phyloP scores from a whole-genome alignment of 768 basidiomycete species.

The Lactifluus echinatus region DNA sequence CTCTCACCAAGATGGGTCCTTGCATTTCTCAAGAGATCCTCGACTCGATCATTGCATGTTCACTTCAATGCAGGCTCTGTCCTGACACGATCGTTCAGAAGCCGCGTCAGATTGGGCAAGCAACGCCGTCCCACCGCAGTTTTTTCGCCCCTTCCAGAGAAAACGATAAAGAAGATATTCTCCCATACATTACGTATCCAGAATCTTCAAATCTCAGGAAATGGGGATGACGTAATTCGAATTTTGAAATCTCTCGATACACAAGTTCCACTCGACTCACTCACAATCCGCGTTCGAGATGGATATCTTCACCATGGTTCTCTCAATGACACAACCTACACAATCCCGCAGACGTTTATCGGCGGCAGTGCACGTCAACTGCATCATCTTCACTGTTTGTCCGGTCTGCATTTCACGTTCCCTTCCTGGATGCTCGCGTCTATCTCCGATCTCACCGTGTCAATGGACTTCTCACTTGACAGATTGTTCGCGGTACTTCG shows the following conservation, averaged over 20 bases:
- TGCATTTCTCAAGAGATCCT: background rate
- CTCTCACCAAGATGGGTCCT: background rate
- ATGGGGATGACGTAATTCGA: background rate
- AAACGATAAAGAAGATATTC: background rate
- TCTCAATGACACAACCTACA: background rate
- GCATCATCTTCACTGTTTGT: conserved; percentile 1
- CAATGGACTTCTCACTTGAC: background rate
- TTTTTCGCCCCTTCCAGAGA: background rate
- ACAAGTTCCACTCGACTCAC: background rate
- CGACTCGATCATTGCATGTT: background rate
- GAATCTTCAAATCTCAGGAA: background rate
- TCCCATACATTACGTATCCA: background rate
- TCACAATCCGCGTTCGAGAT: background rate
- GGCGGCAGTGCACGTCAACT: background rate
- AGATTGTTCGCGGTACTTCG: background rate
- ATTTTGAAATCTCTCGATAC: conserved; percentile 2
- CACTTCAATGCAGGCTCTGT: background rate
- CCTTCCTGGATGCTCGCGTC: background rate
- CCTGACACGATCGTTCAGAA: background rate
- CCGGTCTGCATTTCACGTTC: background rate
- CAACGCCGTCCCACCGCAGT: background rate
- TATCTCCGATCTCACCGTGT: background rate
- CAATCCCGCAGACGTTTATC: background rate
- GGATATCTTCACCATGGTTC: background rate
- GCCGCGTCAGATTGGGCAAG: background rate